Evolutionary conservation across 2,329 filamentous ascomycete species (phyloP).

Genomic region (Diaporthe humulicola): DNA sequence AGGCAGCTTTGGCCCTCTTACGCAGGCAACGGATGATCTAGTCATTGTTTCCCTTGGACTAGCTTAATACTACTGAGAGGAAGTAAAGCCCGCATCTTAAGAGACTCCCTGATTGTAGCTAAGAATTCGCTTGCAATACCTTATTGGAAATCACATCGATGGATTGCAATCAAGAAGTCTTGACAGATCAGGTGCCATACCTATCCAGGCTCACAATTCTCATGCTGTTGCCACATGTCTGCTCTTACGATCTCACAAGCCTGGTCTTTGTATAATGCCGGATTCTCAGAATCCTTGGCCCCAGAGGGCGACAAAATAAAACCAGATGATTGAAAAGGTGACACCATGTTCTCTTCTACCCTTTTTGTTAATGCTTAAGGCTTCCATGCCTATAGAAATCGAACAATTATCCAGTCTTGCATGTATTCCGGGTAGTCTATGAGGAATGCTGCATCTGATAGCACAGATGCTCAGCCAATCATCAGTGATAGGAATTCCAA

Average conservation of each 20-base stretch:
- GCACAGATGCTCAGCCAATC: no score
- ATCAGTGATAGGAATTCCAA: no score
- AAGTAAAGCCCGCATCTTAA: neutral
- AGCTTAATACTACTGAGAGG: neutral
- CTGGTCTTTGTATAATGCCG: neutral
- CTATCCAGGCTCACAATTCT: neutral
- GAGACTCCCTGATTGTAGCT: no score
- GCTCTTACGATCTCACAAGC: neutral
- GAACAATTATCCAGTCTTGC: no score
- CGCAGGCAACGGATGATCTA: neutral
- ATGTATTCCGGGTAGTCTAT: no score
- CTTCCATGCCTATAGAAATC: neutral
- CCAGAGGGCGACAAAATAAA: neutral
- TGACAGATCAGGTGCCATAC: neutral
- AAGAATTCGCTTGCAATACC: no score
- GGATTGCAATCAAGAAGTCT: neutral
- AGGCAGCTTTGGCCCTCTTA: no score
- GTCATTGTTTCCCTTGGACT: neutral
- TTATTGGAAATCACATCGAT: neutral
- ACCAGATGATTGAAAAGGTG: no score
- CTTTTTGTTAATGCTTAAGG: neutral
- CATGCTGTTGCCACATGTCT: neutral
- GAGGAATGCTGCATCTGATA: no score
- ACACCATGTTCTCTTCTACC: neutral
- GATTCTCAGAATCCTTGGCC: neutral